Evolutionary conservation across 345 rosid genomes (phyloP), one percentile per base, ranked within the genome.

Genomic region (Eucalyptus tenuipes): DNA sequence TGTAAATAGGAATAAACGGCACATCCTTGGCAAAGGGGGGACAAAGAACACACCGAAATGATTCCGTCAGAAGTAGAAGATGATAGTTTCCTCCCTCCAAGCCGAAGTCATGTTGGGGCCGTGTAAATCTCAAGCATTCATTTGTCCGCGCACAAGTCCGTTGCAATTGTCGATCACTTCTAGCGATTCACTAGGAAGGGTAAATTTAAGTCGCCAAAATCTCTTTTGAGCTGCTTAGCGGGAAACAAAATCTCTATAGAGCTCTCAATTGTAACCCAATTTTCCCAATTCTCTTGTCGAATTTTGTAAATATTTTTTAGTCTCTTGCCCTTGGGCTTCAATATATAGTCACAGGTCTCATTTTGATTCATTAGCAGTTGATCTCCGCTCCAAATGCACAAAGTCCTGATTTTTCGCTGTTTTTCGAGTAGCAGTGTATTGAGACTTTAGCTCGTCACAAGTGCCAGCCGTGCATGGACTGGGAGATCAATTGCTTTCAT

Each of bases 261-360:
- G 82, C 82, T 75, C 47, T 11, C 82, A 40, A 44, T 75, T 75
- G 82, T 86, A 50, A 50, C 87, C 87, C 64, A 50, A 50, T 86
- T 86, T 86, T 86, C 87, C 88, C 22, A 50, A 7, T 20, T 48
- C 50, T 27, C 37, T 16, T 79, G 82, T 40, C 45, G 31, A 42
- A 87, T 59, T 49, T 40, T 93, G 94, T 93, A 90, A 79, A 92
- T 93, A 91, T 85, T 71, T 55, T n/a, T 33, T 71, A 22, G 18
- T 61, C 44, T 49, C 87, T 86, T 86, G 87, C 61, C 87, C 55
- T 5, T 33, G 55, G 87, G 45, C 87, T 33, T 86, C 87, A 40
- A 12, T 17, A 40, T 10, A 20, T 75, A 40, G 47, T 20, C 12
- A 20, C 12, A 20, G 27, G 29, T 40, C 42, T 37, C 27, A 75